These are phyloP conservation scores for Sicyos baderoa DNA, from an alignment of 306 rosid species.

Conservation along the genomic window DNA sequence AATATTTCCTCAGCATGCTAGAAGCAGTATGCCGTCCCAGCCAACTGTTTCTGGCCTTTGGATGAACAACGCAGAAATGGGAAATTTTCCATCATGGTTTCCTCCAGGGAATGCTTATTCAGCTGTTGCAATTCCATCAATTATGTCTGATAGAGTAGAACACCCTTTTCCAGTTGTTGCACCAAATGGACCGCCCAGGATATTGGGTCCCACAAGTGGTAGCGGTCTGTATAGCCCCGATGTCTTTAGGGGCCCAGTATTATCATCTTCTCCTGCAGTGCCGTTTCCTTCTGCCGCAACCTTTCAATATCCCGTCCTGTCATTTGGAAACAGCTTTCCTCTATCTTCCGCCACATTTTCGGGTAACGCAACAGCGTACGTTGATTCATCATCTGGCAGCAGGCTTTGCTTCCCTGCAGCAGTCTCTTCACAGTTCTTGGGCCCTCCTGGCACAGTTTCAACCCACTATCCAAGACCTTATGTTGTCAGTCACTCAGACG, in stretches of 20 bases:
- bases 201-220: conserved; percentile 42
- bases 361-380: conserved; percentile 37
- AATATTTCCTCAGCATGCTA: conserved; percentile 29
- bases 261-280: conserved; percentile 58
- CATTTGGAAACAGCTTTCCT: conserved; percentile 50
- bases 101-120: conserved; percentile 55
- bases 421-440: conserved; percentile 46
- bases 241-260: conserved; percentile 43
- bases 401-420: conserved; percentile 51
- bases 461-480: conserved; percentile 52
- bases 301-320: conserved; percentile 50
- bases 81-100: conserved; percentile 53
- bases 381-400: conserved; percentile 52
- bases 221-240: conserved; percentile 44
- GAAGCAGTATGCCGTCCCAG: conserved; percentile 39
- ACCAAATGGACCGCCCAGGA: conserved; percentile 49
- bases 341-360: conserved; percentile 46
- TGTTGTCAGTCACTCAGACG: conserved; percentile 42
- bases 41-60: conserved; percentile 41
- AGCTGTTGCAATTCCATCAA: conserved; percentile 49
- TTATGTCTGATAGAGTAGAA: conserved; percentile 50
- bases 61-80: conserved; percentile 43
- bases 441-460: conserved; percentile 45
- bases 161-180: conserved; percentile 51
- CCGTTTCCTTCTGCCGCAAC: conserved; percentile 39